Base-by-base conservation (phyloP, 2,329 filamentous ascomycete species). In the Aphanoascus verrucosus region DNA sequence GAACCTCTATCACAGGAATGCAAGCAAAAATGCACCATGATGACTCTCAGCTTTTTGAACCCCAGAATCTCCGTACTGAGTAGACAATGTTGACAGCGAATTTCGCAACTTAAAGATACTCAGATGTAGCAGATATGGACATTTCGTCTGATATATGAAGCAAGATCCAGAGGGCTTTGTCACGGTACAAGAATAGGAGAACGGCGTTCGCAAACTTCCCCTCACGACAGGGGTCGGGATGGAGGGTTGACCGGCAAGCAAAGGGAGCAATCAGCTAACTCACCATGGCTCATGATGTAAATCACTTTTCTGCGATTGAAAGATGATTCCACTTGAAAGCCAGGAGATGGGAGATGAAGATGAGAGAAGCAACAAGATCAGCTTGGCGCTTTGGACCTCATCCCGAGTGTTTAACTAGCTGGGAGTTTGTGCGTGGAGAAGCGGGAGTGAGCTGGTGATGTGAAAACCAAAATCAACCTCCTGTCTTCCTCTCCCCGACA, bases 241-340 rank as follows among this genome's bases (percentile, higher is more conserved):
- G 9, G 35, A 20, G 37, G 37, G 12, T 7, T 34, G 15, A 11
- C 28, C 19, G 7, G 23, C 23, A 37, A 46, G 34, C 35, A 15
- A 32, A 53, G 23, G 32, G 12, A 47, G 15, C 28, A 51, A 35
- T 15, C 23, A 43, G n/a, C 12, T 23, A 12, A 62, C 64, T 63
- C 59, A 70, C 68, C 68, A 70, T 70, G 52, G 67, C 67, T 62
- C 55, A 61, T 59, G 58, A 58, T 61, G 57, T 55, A 50, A 45
- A 60, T 46, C 43, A 55, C 49, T 49, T 11, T 40, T 42, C 35
- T 35, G 40, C 43, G 31, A 15, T 34, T 9, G 23, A 15, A 23
- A 35, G 9, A 44, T 28, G 8, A 6, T 37, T 17, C 8, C 32
- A 8, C 15, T 8, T 28, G 1, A 32, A 53, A 53, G 55, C 57